Base-by-base conservation (phyloP, 2,329 filamentous ascomycete genomes). In the Xylaria sp. region DNA sequence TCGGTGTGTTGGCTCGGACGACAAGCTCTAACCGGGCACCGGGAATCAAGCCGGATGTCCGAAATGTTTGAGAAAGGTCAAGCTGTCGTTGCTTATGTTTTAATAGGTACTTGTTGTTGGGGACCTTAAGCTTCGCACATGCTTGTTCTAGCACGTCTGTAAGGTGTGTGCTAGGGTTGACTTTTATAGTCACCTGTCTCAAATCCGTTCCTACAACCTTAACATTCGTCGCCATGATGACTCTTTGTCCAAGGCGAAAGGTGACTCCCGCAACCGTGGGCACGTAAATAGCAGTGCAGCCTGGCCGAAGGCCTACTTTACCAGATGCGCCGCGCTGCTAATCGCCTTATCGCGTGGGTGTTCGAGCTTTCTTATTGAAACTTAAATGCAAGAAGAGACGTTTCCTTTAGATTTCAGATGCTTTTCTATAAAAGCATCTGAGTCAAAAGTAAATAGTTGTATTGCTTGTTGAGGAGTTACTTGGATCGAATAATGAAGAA, bases 21-120 rank as follows among this genome's bases (percentile, higher is more conserved):
- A 98, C 91, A 59, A 99, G 92, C 78, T 98, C 94, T 67, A 99
- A 89, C 78, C 97, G 97, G 68, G 96, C 95, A 70, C 96, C 96
- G 46, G 93, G 88, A 13, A 88, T 86, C 6, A 99, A 90, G 59
- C 94, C 93, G 5, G 94, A 92, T 33, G 95, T 89, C 57, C 95
- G 91, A 79, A 94, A 93, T 51, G 93, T 91, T 65, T 94, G 87
- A 7, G 94, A 95, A 9, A 99, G 87, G 76, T 98, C 94, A 67
- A 99, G 84, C 41, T 89, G 86, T 78, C 95, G 97, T 80, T 95
- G 92, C 79, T 94, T 94, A 80, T 94, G 85, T 92, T 97, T 98
- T 67, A 99, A 83, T 25, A 91, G 88, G 81, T 92, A 96, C 71
- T 92, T 91, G 72, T 91, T 90, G 39, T 91, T 85, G 68, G 90